These are phyloP conservation scores for Aspergillus bertholletiae DNA, from an alignment of 495 filamentous ascomycete species.

Conservation along the genomic window DNA sequence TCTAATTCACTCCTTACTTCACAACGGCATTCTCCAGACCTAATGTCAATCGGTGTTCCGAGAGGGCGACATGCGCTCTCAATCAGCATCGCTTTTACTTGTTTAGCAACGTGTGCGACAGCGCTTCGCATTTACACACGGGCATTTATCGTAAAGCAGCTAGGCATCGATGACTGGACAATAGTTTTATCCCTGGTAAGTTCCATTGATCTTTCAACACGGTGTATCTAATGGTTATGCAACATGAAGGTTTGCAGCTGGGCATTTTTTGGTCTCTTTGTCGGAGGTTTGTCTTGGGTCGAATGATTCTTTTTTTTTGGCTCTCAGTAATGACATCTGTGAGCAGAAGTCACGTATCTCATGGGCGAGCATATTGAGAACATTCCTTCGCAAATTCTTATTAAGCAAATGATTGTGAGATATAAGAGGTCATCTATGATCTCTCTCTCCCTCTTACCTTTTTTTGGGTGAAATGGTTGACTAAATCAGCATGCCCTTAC, in stretches of 20 bases:
- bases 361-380: slow-evolving; percentile 32
- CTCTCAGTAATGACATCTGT: neutral
- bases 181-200: slow-evolving; percentile 28
- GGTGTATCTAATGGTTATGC: neutral
- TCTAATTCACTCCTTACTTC: too few relatives aligned
- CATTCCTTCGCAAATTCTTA: slow-evolving; percentile 20
- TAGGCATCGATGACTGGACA: slow-evolving; percentile 51
- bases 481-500: too few relatives aligned
- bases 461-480: neutral
- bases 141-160: slow-evolving; percentile 52
- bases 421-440: neutral
- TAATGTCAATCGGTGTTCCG: slow-evolving; percentile 28
- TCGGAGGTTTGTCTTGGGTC: slow-evolving; percentile 31
- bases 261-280: slow-evolving; percentile 31
- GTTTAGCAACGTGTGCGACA: slow-evolving; percentile 26
- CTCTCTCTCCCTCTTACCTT: neutral
- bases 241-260: slow-evolving; percentile 29
- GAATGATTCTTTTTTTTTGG: too few relatives aligned
- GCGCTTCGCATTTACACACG: slow-evolving; percentile 47
- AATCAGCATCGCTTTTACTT: slow-evolving; percentile 29
- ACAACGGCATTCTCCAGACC: too few relatives aligned
- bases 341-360: slow-evolving; percentile 29
- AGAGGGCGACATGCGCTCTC: slow-evolving; percentile 29
- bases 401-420: slow-evolving; percentile 31
- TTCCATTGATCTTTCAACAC: neutral